phyloP scores from a whole-genome alignment of 139 green algal species.

The Auxenochlorella protothecoides region DNA sequence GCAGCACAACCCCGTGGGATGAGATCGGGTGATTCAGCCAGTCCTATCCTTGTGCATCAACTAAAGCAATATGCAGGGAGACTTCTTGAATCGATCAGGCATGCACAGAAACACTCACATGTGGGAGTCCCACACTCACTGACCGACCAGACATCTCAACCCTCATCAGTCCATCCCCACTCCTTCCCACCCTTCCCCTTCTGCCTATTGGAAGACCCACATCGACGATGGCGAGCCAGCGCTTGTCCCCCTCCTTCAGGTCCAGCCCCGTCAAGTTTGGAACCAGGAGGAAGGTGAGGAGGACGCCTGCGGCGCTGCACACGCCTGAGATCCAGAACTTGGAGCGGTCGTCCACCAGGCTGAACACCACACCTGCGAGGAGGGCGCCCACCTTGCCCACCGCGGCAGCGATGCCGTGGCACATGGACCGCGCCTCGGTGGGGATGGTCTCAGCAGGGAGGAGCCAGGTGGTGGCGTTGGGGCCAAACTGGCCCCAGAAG shows the following conservation, averaged over 20 bases:
- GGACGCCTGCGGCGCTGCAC: constrained; percentile 22
- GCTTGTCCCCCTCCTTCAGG: constrained; percentile 28
- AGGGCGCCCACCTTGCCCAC: constrained; percentile 46
- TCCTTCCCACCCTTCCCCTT: no score
- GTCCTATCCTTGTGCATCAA: no score
- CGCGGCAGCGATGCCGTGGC: constrained; percentile 45
- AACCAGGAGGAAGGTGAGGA: constrained; percentile 50
- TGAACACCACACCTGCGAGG: constrained; percentile 30
- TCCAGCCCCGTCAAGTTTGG: constrained; percentile 47
- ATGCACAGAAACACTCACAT: no score
- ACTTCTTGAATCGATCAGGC: no score
- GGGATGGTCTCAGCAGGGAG: constrained; percentile 52
- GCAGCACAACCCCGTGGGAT: no score
- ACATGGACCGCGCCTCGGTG: constrained; percentile 45
- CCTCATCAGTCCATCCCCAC: no score
- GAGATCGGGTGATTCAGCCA: no score
- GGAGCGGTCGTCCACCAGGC: constrained; percentile 8
- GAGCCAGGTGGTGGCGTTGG: constrained; percentile 41
- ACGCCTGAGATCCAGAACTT: constrained; percentile 39
- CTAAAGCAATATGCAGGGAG: no score
- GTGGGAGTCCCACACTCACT: no score
- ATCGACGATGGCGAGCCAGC: no score
- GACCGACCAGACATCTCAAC: no score
- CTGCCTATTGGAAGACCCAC: no score
- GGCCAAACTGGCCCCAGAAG: constrained; percentile 69